A percentile compares a stretch with the other conserved stretches of the same genome.
phyloP scores from a whole-genome alignment of 345 rosid species.

The Populus ilicifolia region DNA sequence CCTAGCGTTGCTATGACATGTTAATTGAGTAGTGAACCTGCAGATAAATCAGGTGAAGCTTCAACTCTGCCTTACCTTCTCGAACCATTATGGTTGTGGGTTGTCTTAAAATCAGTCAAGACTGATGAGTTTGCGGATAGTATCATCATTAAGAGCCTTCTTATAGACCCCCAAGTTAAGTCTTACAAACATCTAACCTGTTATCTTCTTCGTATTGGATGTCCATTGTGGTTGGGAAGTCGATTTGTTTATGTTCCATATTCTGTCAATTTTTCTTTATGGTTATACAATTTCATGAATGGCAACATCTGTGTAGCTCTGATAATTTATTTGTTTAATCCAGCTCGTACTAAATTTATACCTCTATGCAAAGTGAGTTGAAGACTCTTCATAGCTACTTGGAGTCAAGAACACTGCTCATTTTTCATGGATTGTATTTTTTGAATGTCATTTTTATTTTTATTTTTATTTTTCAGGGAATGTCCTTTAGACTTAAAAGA shows the following conservation, averaged over 20 bases:
- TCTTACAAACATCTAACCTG: not conserved
- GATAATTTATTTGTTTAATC: slow-evolving; percentile 8
- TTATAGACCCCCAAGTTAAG: not conserved
- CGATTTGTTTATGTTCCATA: not conserved
- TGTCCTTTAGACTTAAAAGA: slow-evolving; percentile 95
- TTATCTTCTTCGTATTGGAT: not conserved
- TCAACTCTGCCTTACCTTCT: no score
- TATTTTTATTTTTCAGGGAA: slow-evolving; percentile 52
- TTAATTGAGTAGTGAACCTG: not conserved
- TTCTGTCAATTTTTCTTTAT: not conserved
- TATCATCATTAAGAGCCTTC: not conserved
- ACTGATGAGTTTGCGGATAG: not conserved
- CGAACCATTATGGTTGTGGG: not conserved
- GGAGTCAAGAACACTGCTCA: not conserved
- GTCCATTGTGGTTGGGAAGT: not conserved
- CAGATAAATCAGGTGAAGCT: not conserved
- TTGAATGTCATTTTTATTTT: not conserved
- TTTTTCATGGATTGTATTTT: slow-evolving; percentile 5
- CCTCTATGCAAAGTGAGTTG: not conserved
- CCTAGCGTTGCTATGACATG: not conserved
- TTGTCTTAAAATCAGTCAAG: not conserved
- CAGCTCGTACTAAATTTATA: not conserved
- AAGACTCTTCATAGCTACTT: not conserved
- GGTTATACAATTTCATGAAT: not conserved
- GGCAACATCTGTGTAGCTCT: not conserved